Conservation (phyloP, 2,329 filamentous ascomycete genomes). For the Emydomyces testavorans region DNA sequence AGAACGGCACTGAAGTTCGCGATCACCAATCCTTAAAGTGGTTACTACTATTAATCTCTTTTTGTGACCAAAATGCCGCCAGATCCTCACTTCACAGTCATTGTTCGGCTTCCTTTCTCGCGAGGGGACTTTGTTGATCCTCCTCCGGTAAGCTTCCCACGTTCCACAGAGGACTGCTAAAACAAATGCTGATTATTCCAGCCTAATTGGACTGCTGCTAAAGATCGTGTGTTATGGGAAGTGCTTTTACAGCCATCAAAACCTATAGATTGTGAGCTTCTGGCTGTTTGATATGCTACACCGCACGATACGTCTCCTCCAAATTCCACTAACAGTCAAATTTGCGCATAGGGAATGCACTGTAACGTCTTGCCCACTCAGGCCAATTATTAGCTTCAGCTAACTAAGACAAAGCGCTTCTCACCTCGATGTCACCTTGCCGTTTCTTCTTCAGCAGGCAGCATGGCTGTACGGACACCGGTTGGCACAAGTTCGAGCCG, state of each 20-base stretch:
- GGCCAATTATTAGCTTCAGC: background rate
- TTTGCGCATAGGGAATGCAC: slow-evolving; percentile 57
- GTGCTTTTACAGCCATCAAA: slow-evolving; percentile 72
- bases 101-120: slow-evolving; percentile 80
- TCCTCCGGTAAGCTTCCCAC: slow-evolving; percentile 51
- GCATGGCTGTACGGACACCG: slow-evolving; percentile 89
- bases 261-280: slow-evolving; percentile 65
- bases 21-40: too few relatives aligned
- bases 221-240: slow-evolving; percentile 83
- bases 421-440: slow-evolving; percentile 70
- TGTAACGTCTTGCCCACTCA: slow-evolving; percentile 41
- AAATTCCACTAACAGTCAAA: too few relatives aligned
- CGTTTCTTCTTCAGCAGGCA: slow-evolving; percentile 85
- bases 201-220: slow-evolving; percentile 78
- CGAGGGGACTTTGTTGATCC: slow-evolving; percentile 84
- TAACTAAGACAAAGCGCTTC: slow-evolving; percentile 44
- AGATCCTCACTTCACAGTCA: slow-evolving; percentile 50
- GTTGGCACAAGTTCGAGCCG: slow-evolving; percentile 75
- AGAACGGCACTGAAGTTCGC: too few relatives aligned
- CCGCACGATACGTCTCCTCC: background rate
- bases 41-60: too few relatives aligned
- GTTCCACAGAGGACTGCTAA: background rate
- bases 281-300: background rate
- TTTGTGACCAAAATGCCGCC: too few relatives aligned
- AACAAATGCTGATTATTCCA: slow-evolving; percentile 26